Percentiles rank a stretch among this genome's conserved stretches.
Evolutionary conservation across 2,329 filamentous ascomycete species (phyloP).

Genomic region (Trichoderma sp.): DNA sequence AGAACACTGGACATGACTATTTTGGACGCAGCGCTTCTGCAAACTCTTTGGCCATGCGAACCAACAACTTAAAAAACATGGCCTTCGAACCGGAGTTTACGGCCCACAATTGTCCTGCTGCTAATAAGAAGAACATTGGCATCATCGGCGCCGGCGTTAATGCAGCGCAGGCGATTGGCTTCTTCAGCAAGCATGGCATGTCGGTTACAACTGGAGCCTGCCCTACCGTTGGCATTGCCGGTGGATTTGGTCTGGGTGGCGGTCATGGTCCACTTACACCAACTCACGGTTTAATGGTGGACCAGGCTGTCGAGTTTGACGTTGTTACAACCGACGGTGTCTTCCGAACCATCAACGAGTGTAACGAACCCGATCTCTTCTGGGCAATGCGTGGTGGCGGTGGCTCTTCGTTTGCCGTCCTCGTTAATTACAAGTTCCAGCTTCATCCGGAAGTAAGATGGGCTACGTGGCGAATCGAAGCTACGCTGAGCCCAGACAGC

Average conservation of each 20-base stretch:
- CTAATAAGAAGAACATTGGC: neutral
- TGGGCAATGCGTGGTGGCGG: neutral
- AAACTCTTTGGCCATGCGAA: neutral
- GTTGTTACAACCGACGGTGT: neutral
- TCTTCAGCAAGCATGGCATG: neutral
- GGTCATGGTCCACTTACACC: neutral
- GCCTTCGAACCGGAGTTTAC: neutral
- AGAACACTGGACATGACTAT: neutral
- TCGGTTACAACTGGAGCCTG: neutral
- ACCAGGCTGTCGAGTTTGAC: neutral
- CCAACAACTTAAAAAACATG: neutral
- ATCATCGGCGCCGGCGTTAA: neutral
- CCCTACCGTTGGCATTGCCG: neutral
- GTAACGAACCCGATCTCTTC: neutral
- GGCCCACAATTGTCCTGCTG: neutral
- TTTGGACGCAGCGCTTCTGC: neutral
- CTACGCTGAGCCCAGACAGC: neutral
- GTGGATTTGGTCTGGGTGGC: neutral
- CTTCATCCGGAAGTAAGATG: neutral
- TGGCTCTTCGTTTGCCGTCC: neutral
- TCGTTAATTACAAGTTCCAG: neutral
- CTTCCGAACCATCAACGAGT: neutral
- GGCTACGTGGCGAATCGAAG: neutral
- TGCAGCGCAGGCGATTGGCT: neutral
- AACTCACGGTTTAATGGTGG: neutral